These are phyloP conservation scores for Stagonosporopsis cucurbitacearum DNA, from an alignment of 2,329 filamentous ascomycete genomes.

Conservation along the genomic window DNA sequence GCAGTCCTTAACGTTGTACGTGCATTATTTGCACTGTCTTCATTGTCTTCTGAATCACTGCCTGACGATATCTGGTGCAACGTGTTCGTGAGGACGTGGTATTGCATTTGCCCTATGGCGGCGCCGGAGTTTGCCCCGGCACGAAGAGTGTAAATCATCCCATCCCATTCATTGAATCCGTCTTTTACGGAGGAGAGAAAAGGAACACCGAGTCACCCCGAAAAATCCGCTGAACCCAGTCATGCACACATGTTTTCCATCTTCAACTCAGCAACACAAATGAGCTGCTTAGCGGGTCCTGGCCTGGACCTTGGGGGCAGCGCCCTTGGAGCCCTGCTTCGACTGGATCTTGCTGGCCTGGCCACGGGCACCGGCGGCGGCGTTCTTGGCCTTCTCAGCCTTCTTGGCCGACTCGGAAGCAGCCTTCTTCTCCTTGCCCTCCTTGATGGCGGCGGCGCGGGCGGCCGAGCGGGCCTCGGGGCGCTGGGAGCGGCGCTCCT, in stretches of 20 bases:
- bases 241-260: constrained; percentile 30
- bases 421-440: constrained; percentile 98
- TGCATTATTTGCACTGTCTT: background rate
- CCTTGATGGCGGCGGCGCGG: constrained; percentile 89
- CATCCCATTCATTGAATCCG: constrained; percentile 42
- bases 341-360: constrained; percentile 80
- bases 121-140: constrained; percentile 37
- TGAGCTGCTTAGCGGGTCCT: constrained; percentile 76
- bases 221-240: constrained; percentile 38
- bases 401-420: constrained; percentile 91
- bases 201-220: constrained; percentile 39
- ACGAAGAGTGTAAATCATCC: constrained; percentile 40
- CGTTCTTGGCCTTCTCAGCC: constrained; percentile 97
- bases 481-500: constrained; percentile 94
- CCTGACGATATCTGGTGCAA: background rate
- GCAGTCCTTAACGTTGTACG: background rate
- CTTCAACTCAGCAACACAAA: constrained; percentile 9
- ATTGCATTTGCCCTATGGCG: constrained; percentile 46
- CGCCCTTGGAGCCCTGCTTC: constrained; percentile 97
- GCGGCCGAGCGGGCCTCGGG: constrained; percentile 94
- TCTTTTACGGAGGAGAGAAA: constrained; percentile 34
- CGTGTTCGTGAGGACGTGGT: constrained; percentile 42
- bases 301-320: constrained; percentile 81
- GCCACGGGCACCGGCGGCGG: constrained; percentile 75
- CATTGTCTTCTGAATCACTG: background rate